Evolutionary conservation across 257 asterid genomes (phyloP), one percentile per base, ranked within the genome.

Genomic region (Solanum chiquidenum): DNA sequence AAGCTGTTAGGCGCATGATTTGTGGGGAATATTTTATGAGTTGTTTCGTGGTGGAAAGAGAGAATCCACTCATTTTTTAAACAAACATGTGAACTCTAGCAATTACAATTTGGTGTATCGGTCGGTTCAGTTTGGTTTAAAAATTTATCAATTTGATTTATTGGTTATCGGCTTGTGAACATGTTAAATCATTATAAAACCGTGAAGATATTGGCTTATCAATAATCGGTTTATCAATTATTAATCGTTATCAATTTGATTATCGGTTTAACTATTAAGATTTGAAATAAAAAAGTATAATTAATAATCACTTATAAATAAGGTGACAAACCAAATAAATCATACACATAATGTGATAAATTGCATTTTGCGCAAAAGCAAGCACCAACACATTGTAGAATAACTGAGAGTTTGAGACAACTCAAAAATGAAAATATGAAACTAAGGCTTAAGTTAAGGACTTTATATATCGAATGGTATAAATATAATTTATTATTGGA

Each of bases 41-140:
- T 90, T 86, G 89, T 88, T 90, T 31, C 83, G 86, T 55, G 90
- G 88, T 80, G 90, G 88, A 90, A 90, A 89, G 89, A 33, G 77
- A 80, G 84, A 83, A 23, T 62, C 69, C 84, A 86, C 80, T 89
- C 77, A 84, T 80, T 85, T 85, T 72, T 83, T 49, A 88, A 86
- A 11, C 75, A 71, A 82, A 86, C 92, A 90, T 90, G 92, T 90
- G 92, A 90, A 83, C 89, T 86, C 86, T 46, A 40, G 52, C 84
- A 52, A 38, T 52, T 84, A 75, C 85, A 34, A 66, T 49, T 69
- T 18, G 1, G 64, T 55, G 64, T 55, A 18, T 55, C 4, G 2
- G 2, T 55, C 2, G 11, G 4, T 55, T 55, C 0, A 9, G 4
- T 55, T 55, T 18, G 10, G 7, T 55, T 55, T 55, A 7, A 16